Base-by-base conservation (phyloP, 495 filamentous ascomycete genomes). In the Delitschia confertaspora region DNA sequence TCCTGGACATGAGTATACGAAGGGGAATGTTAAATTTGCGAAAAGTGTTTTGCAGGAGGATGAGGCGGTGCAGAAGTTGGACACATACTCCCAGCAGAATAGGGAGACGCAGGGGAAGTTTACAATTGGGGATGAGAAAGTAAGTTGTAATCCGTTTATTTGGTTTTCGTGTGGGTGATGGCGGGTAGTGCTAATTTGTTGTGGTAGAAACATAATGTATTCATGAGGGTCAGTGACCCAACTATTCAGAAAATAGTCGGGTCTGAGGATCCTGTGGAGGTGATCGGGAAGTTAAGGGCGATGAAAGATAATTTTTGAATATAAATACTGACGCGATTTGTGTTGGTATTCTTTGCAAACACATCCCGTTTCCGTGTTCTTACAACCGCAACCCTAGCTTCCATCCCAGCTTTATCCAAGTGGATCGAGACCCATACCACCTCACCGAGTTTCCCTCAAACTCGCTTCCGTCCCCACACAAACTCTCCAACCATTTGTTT, bases 251-350 rank as follows among this genome's bases (percentile, higher is more conserved):
- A 88, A 66, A 82, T 72, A 13, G 89, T 85, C 0, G 87, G 86
- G 40, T 76, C 86, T 66, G 86, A 73, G 7, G 74, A 89, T 14
- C 82, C 88, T 0, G 73, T 93, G 2, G 81, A 85, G 16, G 87
- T 96, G 6, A 94, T 98, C 83, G 75, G 69, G 18, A 78, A 79
- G 46, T 65, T 98, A 50, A 69, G 91, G 46, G 85, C 93, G 59
- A 83, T 95, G 84, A 98, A 98, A 76, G 94, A 96, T 60, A 39
- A n/a, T n/a, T n/a, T n/a, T n/a, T n/a, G n/a, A n/a, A n/a, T n/a
- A n/a, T n/a, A n/a, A n/a, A n/a, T n/a, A n/a, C n/a, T n/a, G n/a
- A n/a, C n/a, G n/a, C n/a, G n/a, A n/a, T n/a, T n/a, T n/a, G n/a
- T n/a, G n/a, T n/a, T n/a, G n/a, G n/a, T n/a, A n/a, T n/a, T n/a